Evolutionary conservation across 352 stramenopile species (phyloP), one percentile per base, ranked within the genome.

Genomic region (Phytopythium mirpurense): DNA sequence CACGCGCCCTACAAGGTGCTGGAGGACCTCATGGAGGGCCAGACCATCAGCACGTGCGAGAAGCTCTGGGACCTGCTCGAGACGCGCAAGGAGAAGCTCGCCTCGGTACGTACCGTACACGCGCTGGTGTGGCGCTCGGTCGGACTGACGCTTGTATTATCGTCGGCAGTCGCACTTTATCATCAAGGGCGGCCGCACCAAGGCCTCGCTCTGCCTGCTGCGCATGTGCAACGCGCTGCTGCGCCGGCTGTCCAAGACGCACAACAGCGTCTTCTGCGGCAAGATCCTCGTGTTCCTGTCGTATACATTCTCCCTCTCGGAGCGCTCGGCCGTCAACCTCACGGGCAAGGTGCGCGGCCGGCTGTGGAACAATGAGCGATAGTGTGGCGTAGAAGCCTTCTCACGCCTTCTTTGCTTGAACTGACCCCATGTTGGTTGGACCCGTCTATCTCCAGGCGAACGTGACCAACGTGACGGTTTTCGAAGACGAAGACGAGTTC

Each of bases 231-330:
- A 95, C 53, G 75, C 84, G 46, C 65, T 95, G 46, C 68, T 95
- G 59, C 82, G 84, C 5, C 80, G 84, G 24, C 59, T 93, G 45
- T 95, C 84, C 27, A 93, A 93, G 70, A 95, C 84, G 23, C 82
- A 95, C 61, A 91, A 95, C 63, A 95, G 78, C 50, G 82, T 95
- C n/a, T 95, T 95, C 41, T 95, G 84, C 43, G 84, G 84, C 40
- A 86, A 86, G 58, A 95, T 95, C 57, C 59, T 95, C 35, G 61
- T 93, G 44, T 93, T 95, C 57, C 70, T 95, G 58, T 91, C 84
- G 38, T 95, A 88, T 46, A 91, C 77, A 23, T 95, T 95, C 24
- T 70, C 82, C 29, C 66, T 95, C 10, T 92, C 82, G 27, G 84
- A 95, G 62, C 80, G 83, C 24, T 95, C 84, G 37, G 84, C 80